Percentiles rank a stretch among this genome's conserved stretches.
Evolutionary conservation across 768 basidiomycete genomes (phyloP).

Genomic region (Lepiota brunneoincarnata): DNA sequence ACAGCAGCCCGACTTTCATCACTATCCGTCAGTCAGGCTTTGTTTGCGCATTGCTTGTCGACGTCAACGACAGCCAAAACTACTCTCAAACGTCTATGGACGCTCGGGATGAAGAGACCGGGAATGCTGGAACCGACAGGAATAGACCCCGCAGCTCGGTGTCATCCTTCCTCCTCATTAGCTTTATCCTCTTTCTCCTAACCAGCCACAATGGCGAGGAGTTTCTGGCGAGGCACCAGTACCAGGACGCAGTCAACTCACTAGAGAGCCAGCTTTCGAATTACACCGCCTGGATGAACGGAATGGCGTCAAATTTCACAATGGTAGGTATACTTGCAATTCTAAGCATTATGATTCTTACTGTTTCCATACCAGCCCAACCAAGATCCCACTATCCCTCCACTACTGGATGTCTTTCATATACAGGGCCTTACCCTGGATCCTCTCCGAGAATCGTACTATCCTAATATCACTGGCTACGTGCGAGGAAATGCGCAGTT

Average conservation of each 20-base stretch:
- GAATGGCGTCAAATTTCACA: conserved; percentile 61
- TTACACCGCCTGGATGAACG: conserved; percentile 74
- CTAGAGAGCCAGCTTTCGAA: conserved; percentile 64
- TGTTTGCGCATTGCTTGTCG: conserved; percentile 8
- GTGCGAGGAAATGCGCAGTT: conserved; percentile 60
- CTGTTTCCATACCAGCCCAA: conserved; percentile 37
- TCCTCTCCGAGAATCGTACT: conserved; percentile 54
- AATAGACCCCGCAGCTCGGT: conserved; percentile 54
- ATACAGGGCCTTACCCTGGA: conserved; percentile 43
- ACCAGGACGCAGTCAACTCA: conserved; percentile 59
- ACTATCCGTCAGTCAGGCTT: neutral
- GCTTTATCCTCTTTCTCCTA: conserved; percentile 75
- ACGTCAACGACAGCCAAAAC: neutral
- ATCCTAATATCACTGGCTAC: conserved; percentile 76
- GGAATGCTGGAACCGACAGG: conserved; percentile 23
- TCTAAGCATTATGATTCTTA: conserved; percentile 20
- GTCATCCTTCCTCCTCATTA: conserved; percentile 71
- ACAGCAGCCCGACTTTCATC: neutral
- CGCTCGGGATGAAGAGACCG: conserved; percentile 39
- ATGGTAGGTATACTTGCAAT: conserved; percentile 41
- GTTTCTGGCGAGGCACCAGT: conserved; percentile 58
- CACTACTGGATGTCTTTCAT: conserved; percentile 49
- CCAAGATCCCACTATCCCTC: conserved; percentile 37
- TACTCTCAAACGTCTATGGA: conserved; percentile 18
- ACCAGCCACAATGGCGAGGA: conserved; percentile 74